Percentiles rank a stretch among this genome's conserved stretches.
Conservation (phyloP, 2,329 filamentous ascomycete genomes). For the Botrytis byssoidea region DNA sequence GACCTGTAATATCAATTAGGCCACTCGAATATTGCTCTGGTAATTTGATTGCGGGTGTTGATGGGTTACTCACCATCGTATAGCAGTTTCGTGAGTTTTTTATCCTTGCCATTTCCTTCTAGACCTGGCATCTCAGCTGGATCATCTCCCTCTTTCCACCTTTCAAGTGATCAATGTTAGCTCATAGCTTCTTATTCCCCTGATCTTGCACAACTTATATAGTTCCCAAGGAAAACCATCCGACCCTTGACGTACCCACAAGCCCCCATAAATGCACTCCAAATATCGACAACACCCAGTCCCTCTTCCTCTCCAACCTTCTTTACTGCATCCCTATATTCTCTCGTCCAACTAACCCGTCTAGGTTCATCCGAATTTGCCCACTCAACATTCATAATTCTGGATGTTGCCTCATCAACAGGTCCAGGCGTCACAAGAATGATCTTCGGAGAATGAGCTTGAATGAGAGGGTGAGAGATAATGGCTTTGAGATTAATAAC, state of each 20-base stretch:
- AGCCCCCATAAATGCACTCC: conserved; percentile 70
- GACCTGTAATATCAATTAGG: neutral
- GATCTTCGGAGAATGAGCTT: conserved; percentile 67
- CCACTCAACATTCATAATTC: conserved; percentile 39
- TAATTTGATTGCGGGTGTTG: neutral
- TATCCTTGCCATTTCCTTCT: neutral
- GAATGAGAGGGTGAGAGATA: conserved; percentile 66
- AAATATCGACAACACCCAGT: conserved; percentile 72
- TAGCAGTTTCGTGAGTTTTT: neutral
- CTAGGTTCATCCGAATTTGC: conserved; percentile 42
- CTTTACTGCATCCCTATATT: conserved; percentile 60
- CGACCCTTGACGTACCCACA: conserved; percentile 4
- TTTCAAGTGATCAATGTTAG: neutral
- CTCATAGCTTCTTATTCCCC: neutral
- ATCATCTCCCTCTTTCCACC: conserved; percentile 14
- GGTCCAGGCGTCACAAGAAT: conserved; percentile 83
- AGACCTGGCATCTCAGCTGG: conserved; percentile 1
- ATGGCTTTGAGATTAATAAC: conserved; percentile 68
- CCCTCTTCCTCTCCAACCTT: conserved; percentile 48
- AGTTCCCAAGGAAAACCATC: neutral
- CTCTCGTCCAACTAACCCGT: conserved; percentile 49
- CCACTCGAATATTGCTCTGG: neutral
- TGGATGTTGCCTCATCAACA: conserved; percentile 67
- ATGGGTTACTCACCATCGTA: neutral
- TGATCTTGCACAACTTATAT: too few relatives aligned